Evolutionary conservation across 306 rosid genomes (phyloP), one percentile per base, ranked within the genome.

Genomic region (Oxytropis ochrocephala): DNA sequence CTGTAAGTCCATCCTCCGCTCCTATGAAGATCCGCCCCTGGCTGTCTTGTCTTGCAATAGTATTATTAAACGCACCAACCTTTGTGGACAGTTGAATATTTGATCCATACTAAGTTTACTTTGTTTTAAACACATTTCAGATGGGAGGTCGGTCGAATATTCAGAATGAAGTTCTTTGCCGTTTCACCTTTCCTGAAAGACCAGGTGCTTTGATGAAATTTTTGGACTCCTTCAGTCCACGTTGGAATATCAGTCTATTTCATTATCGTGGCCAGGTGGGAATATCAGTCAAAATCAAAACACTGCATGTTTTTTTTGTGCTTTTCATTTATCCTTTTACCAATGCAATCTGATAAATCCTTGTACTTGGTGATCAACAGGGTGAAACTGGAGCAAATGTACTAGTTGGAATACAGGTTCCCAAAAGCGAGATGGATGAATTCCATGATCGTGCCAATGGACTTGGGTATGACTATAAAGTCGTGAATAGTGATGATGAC

Each of bases 171-270:
- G 84, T 91, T 75, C 91, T 95, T 74, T 91, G 99, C 70, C 87
- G 89, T 52, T 95, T 95, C 55, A 69, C 85, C 67, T 85, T 95
- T 58, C 99, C 99, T 5, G 99, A 95, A 80, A 91, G 96, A 76
- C 96, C 99, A 0, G 99, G 97, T 73, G 85, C 97, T 44, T 76
- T 91, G 67, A 69, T 85, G 93, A 89, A 89, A 75, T 95, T 95
- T 76, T 87, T 95, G 77, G 96, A 91, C 29, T 61, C 87, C 39
- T 84, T 95, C 66, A 89, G 97, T 79, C 99, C 97, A 3, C 92
- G 92, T 48, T 94, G 99, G 97, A 87, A 95, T 81, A 95, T 95
- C 68, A 85, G 85, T 80, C 75, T 89, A 79, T 91, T 95, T 82
- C 96, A 91, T 71, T 91, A 95, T 43, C 95, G 96, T 43, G 92